Percentiles rank a stretch among this genome's conserved stretches.
These are phyloP conservation scores for Quercus engelmannii DNA, from an alignment of 306 rosid species.

Conservation along the genomic window DNA sequence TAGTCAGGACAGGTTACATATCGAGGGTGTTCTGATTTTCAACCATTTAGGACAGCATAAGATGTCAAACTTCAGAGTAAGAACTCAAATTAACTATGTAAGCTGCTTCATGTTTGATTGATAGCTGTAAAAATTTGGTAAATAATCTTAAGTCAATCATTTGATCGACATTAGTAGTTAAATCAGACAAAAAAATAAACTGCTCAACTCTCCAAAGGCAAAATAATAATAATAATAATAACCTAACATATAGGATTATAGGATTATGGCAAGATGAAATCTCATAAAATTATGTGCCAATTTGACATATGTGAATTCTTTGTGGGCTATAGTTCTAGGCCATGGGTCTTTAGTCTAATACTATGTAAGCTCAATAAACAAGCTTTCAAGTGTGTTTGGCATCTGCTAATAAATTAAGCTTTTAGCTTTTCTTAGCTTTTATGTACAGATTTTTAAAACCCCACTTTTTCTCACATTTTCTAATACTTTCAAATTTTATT, in stretches of 20 bases:
- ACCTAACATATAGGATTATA: not conserved
- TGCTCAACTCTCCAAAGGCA: not conserved
- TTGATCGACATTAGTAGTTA: not conserved
- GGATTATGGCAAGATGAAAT: too few relatives aligned
- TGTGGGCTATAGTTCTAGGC: too few relatives aligned
- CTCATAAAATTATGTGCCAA: too few relatives aligned
- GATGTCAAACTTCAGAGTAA: not conserved
- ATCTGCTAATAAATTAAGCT: too few relatives aligned
- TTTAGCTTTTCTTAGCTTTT: too few relatives aligned
- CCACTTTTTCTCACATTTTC: accelerated
- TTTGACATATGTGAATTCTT: too few relatives aligned
- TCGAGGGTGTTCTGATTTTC: not conserved
- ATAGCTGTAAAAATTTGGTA: constrained; percentile 49
- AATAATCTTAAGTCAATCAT: constrained; percentile 21
- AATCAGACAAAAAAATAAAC: not conserved
- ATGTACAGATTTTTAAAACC: too few relatives aligned
- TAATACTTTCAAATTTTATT: too few relatives aligned
- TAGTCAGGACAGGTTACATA: not conserved
- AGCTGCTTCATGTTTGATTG: constrained; percentile 33
- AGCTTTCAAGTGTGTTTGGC: too few relatives aligned
- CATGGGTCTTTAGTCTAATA: too few relatives aligned
- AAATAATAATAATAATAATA: not conserved
- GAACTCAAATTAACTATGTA: not conserved
- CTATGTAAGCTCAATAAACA: too few relatives aligned
- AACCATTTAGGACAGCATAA: not conserved